phyloP scores from a whole-genome alignment of 2,329 filamentous ascomycete species.

The Aureobasidium sp. region DNA sequence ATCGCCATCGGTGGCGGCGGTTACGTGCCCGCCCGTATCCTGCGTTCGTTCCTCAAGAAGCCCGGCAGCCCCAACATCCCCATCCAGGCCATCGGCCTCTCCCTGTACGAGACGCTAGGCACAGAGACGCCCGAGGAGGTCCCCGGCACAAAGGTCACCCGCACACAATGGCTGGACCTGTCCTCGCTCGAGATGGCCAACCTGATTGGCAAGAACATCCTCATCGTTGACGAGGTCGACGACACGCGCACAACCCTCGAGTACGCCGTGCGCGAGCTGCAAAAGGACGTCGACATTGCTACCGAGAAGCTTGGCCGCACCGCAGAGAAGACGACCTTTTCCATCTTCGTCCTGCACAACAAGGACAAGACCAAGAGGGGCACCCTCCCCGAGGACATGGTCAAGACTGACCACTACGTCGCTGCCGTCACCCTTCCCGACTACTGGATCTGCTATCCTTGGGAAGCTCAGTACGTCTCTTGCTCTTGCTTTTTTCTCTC shows the following conservation, averaged over 20 bases:
- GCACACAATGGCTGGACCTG: slow-evolving; percentile 96
- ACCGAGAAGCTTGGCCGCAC: slow-evolving; percentile 63
- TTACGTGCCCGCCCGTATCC: slow-evolving; percentile 92
- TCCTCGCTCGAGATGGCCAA: slow-evolving; percentile 79
- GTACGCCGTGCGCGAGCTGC: slow-evolving; percentile 84
- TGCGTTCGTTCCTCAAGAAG: slow-evolving; percentile 94
- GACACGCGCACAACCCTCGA: slow-evolving; percentile 91
- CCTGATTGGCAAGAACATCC: slow-evolving; percentile 80
- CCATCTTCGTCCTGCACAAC: slow-evolving; percentile 96
- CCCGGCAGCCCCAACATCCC: slow-evolving; percentile 87
- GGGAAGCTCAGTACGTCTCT: slow-evolving; percentile 69
- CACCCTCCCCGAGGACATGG: slow-evolving; percentile 68
- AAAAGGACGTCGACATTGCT: slow-evolving; percentile 87
- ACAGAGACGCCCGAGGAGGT: slow-evolving; percentile 55
- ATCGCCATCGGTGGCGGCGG: slow-evolving; percentile 97
- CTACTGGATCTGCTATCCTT: slow-evolving; percentile 98
- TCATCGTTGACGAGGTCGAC: slow-evolving; percentile 94
- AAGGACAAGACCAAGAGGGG: slow-evolving; percentile 98
- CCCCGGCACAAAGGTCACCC: slow-evolving; percentile 87
- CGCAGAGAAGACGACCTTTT: slow-evolving; percentile 74
- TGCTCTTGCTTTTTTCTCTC: background rate
- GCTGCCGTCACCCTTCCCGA: slow-evolving; percentile 86
- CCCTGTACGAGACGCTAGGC: slow-evolving; percentile 82
- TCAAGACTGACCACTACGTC: slow-evolving; percentile 65
- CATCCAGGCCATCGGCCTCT: slow-evolving; percentile 97